Evolutionary conservation across 2,329 filamentous ascomycete species (phyloP).

Genomic region (Colletotrichum coccodes): DNA sequence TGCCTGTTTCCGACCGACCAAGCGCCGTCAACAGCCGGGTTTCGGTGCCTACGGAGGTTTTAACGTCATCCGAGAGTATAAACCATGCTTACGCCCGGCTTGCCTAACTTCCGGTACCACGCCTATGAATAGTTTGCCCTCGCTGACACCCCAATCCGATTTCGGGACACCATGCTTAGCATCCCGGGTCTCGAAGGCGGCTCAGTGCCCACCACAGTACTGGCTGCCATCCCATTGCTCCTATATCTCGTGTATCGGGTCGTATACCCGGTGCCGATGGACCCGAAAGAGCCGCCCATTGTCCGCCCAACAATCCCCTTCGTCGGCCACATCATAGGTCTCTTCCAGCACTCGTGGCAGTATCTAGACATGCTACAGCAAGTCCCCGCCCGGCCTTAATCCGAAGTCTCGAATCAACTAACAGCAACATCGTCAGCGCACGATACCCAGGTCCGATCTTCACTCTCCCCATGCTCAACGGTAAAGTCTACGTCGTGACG

Average conservation of each 20-base stretch:
- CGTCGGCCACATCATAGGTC: constrained; percentile 57
- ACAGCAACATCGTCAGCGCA: not conserved
- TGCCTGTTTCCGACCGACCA: too few relatives aligned
- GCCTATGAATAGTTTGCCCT: too few relatives aligned
- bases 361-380: constrained; percentile 51
- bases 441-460: constrained; percentile 41
- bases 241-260: not conserved
- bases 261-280: constrained; percentile 14
- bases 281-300: constrained; percentile 52
- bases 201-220: not conserved
- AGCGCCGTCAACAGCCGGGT: too few relatives aligned
- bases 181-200: not conserved
- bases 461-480: constrained; percentile 54
- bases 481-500: constrained; percentile 55
- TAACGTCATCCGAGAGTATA: too few relatives aligned
- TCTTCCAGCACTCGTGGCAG: constrained; percentile 47
- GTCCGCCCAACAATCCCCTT: constrained; percentile 53
- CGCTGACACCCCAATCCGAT: too few relatives aligned
- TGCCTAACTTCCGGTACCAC: not conserved
- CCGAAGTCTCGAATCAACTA: not conserved
- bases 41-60: too few relatives aligned
- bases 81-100: too few relatives aligned
- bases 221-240: not conserved
- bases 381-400: constrained; percentile 5
- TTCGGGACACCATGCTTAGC: not conserved